A percentile compares a stretch with the other conserved stretches of the same genome.
phyloP scores from a whole-genome alignment of 768 basidiomycete genomes.

The Sporobolomyces phaffii region DNA sequence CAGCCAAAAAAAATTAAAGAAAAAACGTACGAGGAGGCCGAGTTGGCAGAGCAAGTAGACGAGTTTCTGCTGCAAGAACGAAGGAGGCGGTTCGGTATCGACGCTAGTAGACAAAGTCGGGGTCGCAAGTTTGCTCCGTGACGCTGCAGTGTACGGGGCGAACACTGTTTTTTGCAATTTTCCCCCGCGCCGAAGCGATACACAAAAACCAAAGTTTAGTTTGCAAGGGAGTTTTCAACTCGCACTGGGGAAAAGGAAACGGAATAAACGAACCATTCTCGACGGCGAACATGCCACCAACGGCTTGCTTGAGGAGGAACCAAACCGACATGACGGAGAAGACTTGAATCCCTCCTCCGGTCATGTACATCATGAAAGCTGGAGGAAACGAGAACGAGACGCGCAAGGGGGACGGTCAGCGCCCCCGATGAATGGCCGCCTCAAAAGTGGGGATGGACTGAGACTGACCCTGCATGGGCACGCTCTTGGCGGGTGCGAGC shows the following conservation, averaged over 20 bases:
- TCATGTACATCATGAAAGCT: slow-evolving; percentile 45
- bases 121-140: neutral
- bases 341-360: slow-evolving; percentile 42
- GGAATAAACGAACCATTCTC: slow-evolving; percentile 32
- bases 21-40: slow-evolving; percentile 24
- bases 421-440: too few species aligned
- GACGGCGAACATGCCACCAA: slow-evolving; percentile 37
- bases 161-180: too few species aligned
- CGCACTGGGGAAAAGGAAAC: neutral
- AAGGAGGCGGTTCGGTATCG: neutral
- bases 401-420: neutral
- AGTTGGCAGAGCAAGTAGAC: slow-evolving; percentile 40
- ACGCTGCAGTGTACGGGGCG: slow-evolving; percentile 9
- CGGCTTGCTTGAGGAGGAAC: slow-evolving; percentile 39
- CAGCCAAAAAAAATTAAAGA: neutral
- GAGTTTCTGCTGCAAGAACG: slow-evolving; percentile 37
- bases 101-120: neutral
- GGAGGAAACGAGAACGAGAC: neutral
- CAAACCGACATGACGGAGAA: slow-evolving; percentile 43
- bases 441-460: too few species aligned
- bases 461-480: slow-evolving; percentile 42
- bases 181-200: too few species aligned
- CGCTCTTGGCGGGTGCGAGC: slow-evolving; percentile 40
- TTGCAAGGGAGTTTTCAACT: neutral
- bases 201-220: too few species aligned